Evolutionary conservation across 768 basidiomycete genomes (phyloP).

Genomic region (Trametes coccinea): DNA sequence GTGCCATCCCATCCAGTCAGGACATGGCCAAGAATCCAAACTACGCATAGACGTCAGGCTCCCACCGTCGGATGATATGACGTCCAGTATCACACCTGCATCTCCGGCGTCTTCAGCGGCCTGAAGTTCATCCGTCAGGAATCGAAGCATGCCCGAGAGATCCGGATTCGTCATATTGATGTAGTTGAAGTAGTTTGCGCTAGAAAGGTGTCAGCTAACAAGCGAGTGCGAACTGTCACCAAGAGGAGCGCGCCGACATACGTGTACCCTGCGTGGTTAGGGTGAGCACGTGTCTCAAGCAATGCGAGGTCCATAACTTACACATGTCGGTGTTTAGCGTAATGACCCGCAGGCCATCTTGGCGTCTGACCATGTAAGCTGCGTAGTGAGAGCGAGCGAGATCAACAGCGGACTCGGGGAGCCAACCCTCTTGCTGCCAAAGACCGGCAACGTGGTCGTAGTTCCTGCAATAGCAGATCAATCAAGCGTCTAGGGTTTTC

Average conservation of each 20-base stretch:
- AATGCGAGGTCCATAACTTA: constrained; percentile 36
- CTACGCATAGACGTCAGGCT: constrained; percentile 29
- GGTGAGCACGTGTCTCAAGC: too few species aligned
- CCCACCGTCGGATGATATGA: neutral
- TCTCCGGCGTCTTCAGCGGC: constrained; percentile 77
- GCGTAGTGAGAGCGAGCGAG: constrained; percentile 69
- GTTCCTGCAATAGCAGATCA: constrained; percentile 47
- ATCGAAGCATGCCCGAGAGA: constrained; percentile 73
- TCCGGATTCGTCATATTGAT: constrained; percentile 73
- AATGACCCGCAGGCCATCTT: constrained; percentile 68
- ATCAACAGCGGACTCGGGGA: constrained; percentile 54
- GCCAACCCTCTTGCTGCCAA: constrained; percentile 73
- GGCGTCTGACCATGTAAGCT: constrained; percentile 67
- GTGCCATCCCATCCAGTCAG: constrained; percentile 70
- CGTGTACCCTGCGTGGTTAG: neutral
- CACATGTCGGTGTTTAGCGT: constrained; percentile 79
- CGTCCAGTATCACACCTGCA: constrained; percentile 46
- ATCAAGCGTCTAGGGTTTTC: neutral
- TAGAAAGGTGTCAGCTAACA: constrained; percentile 19
- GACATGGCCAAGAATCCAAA: constrained; percentile 59
- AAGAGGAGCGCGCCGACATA: neutral
- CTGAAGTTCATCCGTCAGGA: constrained; percentile 77
- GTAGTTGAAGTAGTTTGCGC: constrained; percentile 74
- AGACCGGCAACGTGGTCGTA: constrained; percentile 73
- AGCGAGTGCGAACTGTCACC: neutral